Percentiles rank a stretch among this genome's conserved stretches.
Conservation (phyloP, 2,329 filamentous ascomycete species). For the Eutypella sp. region DNA sequence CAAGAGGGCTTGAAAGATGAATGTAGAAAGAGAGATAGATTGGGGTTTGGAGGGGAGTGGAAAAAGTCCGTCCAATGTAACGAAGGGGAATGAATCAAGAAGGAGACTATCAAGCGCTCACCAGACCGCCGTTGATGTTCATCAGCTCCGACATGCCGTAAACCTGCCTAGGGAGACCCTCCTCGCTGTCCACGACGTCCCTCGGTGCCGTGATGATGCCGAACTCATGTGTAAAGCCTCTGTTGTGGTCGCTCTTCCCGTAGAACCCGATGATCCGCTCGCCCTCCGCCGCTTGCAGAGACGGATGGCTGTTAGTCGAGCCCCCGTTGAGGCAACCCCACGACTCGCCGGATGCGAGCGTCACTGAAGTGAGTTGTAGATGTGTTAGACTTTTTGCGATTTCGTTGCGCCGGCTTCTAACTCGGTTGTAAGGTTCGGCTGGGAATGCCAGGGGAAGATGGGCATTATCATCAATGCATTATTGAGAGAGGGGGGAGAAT, state of each 20-base stretch:
- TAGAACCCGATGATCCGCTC: slow-evolving; percentile 43
- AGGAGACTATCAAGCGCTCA: not conserved
- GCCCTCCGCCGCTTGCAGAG: slow-evolving; percentile 24
- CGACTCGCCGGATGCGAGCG: slow-evolving; percentile 12
- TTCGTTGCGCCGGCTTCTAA: too few species aligned
- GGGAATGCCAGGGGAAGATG: too few species aligned
- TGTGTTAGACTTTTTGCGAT: not conserved
- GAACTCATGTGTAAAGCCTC: slow-evolving; percentile 32
- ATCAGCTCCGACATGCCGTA: slow-evolving; percentile 37
- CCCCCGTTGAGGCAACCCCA: slow-evolving; percentile 10
- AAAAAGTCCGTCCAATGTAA: not conserved
- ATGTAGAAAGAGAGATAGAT: too few species aligned
- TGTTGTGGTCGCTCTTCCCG: slow-evolving; percentile 29
- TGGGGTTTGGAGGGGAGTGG: not conserved
- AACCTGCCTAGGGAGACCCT: slow-evolving; percentile 32
- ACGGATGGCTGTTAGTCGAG: slow-evolving; percentile 11
- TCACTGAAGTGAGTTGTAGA: slow-evolving; percentile 19
- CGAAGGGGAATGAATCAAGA: too few species aligned
- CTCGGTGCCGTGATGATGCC: slow-evolving; percentile 42
- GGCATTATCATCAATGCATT: not conserved
- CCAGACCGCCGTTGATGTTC: slow-evolving; percentile 4
- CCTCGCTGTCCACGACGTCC: slow-evolving; percentile 17
- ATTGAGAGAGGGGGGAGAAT: not conserved
- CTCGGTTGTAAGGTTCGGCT: too few species aligned
- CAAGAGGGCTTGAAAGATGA: too few species aligned